Evolutionary conservation across 202 grass and related monocot species (phyloP).

Genomic region (Panicum virgatum): DNA sequence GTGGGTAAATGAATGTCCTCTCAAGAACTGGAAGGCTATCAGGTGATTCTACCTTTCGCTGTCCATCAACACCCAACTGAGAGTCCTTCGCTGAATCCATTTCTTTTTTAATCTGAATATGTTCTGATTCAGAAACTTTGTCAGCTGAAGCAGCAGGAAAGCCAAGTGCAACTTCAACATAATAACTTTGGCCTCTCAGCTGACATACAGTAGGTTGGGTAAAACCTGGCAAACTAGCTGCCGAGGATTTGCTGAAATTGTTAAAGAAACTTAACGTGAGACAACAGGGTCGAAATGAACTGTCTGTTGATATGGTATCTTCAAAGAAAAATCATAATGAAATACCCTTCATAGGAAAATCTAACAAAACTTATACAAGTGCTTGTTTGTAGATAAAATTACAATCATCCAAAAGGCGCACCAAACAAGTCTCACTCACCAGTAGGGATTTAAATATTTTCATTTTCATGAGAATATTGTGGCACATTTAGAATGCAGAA

Average conservation of each 20-base stretch:
- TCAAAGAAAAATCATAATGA: constrained; percentile 21
- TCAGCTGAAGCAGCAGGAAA: constrained; percentile 55
- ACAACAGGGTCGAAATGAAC: constrained; percentile 20
- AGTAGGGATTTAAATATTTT: constrained; percentile 1
- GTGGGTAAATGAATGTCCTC: constrained; percentile 95
- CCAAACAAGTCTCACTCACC: too few species aligned
- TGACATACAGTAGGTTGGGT: constrained; percentile 70
- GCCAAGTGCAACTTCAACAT: constrained; percentile 95
- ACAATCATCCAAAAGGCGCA: constrained; percentile 1
- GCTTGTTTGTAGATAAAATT: not conserved
- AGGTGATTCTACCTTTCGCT: constrained; percentile 47
- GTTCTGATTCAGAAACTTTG: constrained; percentile 53
- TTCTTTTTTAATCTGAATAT: constrained; percentile 57
- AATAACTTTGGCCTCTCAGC: constrained; percentile 93
- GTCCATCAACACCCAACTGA: constrained; percentile 40
- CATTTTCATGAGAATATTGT: constrained; percentile 19
- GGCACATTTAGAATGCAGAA: constrained; percentile 17
- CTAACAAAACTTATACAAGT: not conserved
- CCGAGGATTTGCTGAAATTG: constrained; percentile 76
- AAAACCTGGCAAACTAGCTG: constrained; percentile 64
- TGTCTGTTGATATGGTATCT: constrained; percentile 6
- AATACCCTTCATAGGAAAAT: constrained; percentile 9
- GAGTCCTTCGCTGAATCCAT: constrained; percentile 46
- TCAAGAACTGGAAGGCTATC: constrained; percentile 73
- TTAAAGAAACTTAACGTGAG: constrained; percentile 51